phyloP scores from a whole-genome alignment of 768 basidiomycete species.

The Pleurotus tuber-regium region DNA sequence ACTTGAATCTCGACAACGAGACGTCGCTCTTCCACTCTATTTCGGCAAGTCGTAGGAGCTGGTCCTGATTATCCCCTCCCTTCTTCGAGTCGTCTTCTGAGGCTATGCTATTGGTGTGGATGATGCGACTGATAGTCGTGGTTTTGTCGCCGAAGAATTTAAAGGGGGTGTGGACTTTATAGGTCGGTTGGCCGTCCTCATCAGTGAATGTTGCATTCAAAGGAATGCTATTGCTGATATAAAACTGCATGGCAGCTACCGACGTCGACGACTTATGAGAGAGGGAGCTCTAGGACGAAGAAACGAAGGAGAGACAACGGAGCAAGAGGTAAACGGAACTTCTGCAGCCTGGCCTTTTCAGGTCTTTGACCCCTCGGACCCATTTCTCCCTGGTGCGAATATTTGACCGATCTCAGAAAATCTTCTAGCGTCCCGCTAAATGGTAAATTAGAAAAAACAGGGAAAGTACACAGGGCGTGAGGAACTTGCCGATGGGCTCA shows the following conservation, averaged over 20 bases:
- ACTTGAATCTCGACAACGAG: conserved; percentile 17
- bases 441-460: conserved; percentile 6
- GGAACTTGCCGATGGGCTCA: conserved; percentile 3
- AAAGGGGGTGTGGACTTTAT: conserved; percentile 19
- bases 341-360: neutral
- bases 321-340: conserved; percentile 3
- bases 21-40: conserved; percentile 21
- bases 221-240: conserved; percentile 18
- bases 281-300: neutral
- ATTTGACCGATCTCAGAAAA: conserved; percentile 4
- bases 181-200: conserved; percentile 22
- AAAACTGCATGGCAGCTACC: conserved; percentile 18
- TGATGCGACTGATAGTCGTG: conserved; percentile 17
- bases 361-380: conserved; percentile 1
- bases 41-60: conserved; percentile 18
- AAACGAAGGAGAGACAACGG: neutral
- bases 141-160: conserved; percentile 17
- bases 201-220: conserved; percentile 20
- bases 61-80: conserved; percentile 2
- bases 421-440: conserved; percentile 10
- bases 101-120: conserved; percentile 6
- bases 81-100: conserved; percentile 7
- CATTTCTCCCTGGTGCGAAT: conserved; percentile 6
- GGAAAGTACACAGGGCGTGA: conserved; percentile 6
- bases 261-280: neutral